phyloP scores from a whole-genome alignment of 257 asterid genomes.

The Fraxinus quadrangulata region DNA sequence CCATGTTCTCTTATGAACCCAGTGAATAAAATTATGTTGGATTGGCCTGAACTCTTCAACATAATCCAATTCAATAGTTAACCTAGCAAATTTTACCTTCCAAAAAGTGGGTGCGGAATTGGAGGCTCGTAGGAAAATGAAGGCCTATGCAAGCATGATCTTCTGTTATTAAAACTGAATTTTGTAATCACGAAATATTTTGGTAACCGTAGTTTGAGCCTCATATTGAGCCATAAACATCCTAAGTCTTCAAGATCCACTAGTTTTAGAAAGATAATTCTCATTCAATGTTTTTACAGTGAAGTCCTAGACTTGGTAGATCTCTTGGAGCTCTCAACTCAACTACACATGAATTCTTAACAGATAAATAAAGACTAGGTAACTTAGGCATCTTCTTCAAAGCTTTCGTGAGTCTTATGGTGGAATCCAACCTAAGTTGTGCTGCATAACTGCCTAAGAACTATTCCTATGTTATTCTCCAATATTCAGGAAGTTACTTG shows the following conservation, averaged over 20 bases:
- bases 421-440: constrained; percentile 8
- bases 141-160: neutral
- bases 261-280: neutral
- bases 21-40: neutral
- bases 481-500: constrained; percentile 18
- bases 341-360: neutral
- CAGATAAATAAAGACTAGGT: neutral
- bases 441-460: constrained; percentile 13
- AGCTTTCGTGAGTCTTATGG: neutral
- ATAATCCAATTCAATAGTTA: neutral
- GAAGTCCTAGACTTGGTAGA: neutral
- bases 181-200: neutral
- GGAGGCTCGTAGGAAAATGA: neutral
- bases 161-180: neutral
- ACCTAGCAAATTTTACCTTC: neutral
- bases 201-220: neutral
- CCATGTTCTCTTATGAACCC: neutral
- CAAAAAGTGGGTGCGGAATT: neutral
- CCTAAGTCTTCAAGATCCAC: neutral
- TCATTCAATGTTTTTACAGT: neutral
- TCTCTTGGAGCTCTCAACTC: neutral
- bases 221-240: neutral
- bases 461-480: constrained; percentile 10
- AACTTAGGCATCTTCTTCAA: neutral
- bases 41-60: neutral